A percentile compares a stretch with the other conserved stretches of the same genome.
phyloP scores from a whole-genome alignment of 2,329 filamentous ascomycete species.

The Colletotrichum sp. region DNA sequence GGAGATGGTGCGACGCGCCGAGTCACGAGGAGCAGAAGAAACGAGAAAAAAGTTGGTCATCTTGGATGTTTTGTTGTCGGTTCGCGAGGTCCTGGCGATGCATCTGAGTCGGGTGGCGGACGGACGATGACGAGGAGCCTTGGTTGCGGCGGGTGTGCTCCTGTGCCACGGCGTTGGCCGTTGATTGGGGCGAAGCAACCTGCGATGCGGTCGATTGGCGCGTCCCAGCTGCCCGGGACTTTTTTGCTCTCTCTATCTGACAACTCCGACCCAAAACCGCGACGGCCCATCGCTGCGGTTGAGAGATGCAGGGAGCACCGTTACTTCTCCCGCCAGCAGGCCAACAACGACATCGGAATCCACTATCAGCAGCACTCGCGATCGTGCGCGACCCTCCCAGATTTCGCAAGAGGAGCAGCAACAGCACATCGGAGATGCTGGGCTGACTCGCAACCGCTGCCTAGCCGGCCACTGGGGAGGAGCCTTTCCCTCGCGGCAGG shows the following conservation, averaged over 20 bases:
- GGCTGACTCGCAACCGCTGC: constrained; percentile 1
- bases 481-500: not conserved
- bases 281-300: not conserved
- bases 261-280: not conserved
- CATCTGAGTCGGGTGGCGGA: not conserved
- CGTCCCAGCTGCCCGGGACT: not conserved
- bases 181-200: not conserved
- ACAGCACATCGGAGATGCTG: not conserved
- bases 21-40: not conserved
- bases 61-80: not conserved
- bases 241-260: not conserved
- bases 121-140: not conserved
- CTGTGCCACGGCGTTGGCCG: not conserved
- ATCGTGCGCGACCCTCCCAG: not conserved
- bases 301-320: not conserved
- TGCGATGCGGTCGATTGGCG: not conserved
- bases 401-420: not conserved
- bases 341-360: not conserved
- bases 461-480: not conserved
- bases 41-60: not conserved
- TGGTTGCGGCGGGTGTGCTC: not conserved
- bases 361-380: not conserved
- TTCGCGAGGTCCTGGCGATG: not conserved
- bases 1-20: not conserved
- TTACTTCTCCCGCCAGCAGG: not conserved